Percentiles rank a stretch among this genome's conserved stretches.
Conservation (phyloP, 2,329 filamentous ascomycete species). For the Neodidymelliopsis sp. region DNA sequence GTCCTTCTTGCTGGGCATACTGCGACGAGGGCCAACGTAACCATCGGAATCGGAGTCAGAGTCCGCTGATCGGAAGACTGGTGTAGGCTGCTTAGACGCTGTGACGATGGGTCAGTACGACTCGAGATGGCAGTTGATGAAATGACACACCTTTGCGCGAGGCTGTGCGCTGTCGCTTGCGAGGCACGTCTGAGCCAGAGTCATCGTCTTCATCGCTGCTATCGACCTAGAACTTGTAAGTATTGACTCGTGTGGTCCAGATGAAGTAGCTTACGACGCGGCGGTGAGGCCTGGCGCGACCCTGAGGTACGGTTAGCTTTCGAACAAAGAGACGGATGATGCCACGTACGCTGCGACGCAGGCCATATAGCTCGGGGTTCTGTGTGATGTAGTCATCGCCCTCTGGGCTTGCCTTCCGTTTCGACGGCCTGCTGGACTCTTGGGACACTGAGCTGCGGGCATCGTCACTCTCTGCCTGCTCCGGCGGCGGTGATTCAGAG, state of each 20-base stretch:
- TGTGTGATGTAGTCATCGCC: slow-evolving; percentile 88
- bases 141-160: slow-evolving; percentile 67
- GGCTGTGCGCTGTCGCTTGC: slow-evolving; percentile 72
- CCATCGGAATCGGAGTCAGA: slow-evolving; percentile 69
- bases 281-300: slow-evolving; percentile 68
- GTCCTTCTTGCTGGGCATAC: slow-evolving; percentile 74
- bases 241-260: slow-evolving; percentile 17
- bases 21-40: slow-evolving; percentile 79
- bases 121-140: slow-evolving; percentile 19
- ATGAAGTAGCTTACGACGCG: slow-evolving; percentile 61
- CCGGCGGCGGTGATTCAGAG: slow-evolving; percentile 64
- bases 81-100: slow-evolving; percentile 60
- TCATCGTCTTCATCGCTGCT: slow-evolving; percentile 75
- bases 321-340: slow-evolving; percentile 14
- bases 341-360: slow-evolving; percentile 83
- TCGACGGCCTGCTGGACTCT: slow-evolving; percentile 69
- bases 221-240: slow-evolving; percentile 58
- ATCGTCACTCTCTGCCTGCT: slow-evolving; percentile 56
- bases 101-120: slow-evolving; percentile 58
- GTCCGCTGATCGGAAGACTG: slow-evolving; percentile 65
- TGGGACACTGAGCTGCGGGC: slow-evolving; percentile 72
- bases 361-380: slow-evolving; percentile 93
- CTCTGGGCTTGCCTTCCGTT: slow-evolving; percentile 71
- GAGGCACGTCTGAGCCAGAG: slow-evolving; percentile 64
- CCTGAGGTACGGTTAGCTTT: slow-evolving; percentile 53